Evolutionary conservation across 1,284 basidiomycete genomes (phyloP), one percentile per base, ranked within the genome.

Genomic region (Cryptococcus sp.): DNA sequence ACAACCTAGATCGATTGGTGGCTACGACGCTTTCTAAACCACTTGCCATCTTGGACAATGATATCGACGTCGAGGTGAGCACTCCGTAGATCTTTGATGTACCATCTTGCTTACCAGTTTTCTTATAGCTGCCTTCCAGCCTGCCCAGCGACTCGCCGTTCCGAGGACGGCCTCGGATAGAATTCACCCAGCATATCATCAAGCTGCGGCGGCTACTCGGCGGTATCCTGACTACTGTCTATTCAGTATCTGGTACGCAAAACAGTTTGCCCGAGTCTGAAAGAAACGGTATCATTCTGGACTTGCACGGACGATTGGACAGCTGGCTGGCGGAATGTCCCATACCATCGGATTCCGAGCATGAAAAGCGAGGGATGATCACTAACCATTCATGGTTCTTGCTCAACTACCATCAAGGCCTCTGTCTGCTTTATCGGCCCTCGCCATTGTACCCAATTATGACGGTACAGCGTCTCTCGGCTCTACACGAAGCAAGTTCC

Each of bases 1-100:
- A 67, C 64, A 72, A 68, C 47, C 58, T 74, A 2, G 72, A 74
- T 47, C 60, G 70, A 16, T 38, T 67, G 15, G 62, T 74, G 7
- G 65, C 70, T 10, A 52, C 62, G 4, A 67, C 65, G 1, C 57
- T 72, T 3, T 59, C 63, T 11, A 63, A 63, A 47, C 72, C 72
- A 1, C 55, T 74, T 7, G 62, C 63, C 2, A 67, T 74, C 20
- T 55, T 54, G 2, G 70, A 72, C 44, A 50, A 58, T 25, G 70
- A 70, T 48, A 67, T 74, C 16, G 66, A 67, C 52, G 65, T 70
- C 39, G 69, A 68, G 54, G 67, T 66, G 47, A 55, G 66, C 56
- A 17, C 15, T 2, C 39, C 22, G 25, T 34, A 22, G 41, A 20
- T 26, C 23, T 25, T 5, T 44, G 41, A 13, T 49, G 3, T 25